phyloP scores from a whole-genome alignment of 352 stramenopile genomes.

The Lagenidium giganteum region DNA sequence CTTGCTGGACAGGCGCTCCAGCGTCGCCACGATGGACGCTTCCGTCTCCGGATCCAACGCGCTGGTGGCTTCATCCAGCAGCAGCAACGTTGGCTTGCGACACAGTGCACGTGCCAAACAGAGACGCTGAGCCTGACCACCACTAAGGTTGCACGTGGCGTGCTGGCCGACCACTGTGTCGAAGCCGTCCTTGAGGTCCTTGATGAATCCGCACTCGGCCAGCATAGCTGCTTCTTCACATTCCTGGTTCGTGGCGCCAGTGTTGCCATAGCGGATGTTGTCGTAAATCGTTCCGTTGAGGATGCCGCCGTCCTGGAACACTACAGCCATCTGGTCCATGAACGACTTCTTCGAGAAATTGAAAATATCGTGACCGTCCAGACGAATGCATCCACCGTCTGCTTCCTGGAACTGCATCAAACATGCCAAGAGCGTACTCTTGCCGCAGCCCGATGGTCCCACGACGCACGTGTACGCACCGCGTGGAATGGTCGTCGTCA shows the following conservation, averaged over 20 bases:
- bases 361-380: slow-evolving; percentile 66
- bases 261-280: slow-evolving; percentile 73
- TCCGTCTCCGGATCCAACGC: slow-evolving; percentile 76
- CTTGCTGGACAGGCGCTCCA: slow-evolving; percentile 61
- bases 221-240: slow-evolving; percentile 67
- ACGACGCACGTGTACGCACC: slow-evolving; percentile 71
- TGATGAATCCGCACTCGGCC: slow-evolving; percentile 73
- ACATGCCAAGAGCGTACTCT: slow-evolving; percentile 69
- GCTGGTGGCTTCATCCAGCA: slow-evolving; percentile 80
- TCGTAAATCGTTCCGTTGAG: slow-evolving; percentile 77
- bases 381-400: slow-evolving; percentile 57
- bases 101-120: slow-evolving; percentile 69
- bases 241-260: slow-evolving; percentile 47
- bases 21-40: slow-evolving; percentile 65
- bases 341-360: slow-evolving; percentile 79
- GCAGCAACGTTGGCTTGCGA: slow-evolving; percentile 54
- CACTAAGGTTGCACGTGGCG: slow-evolving; percentile 72
- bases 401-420: slow-evolving; percentile 80
- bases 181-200: slow-evolving; percentile 62
- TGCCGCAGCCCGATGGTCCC: slow-evolving; percentile 63
- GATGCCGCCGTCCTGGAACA: slow-evolving; percentile 76
- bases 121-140: slow-evolving; percentile 74
- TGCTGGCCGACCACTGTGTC: slow-evolving; percentile 71
- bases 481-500: slow-evolving; percentile 45
- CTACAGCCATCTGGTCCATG: slow-evolving; percentile 69